These are phyloP conservation scores for Candida dendrica DNA, from an alignment of 805 yeast species.

Conservation along the genomic window DNA sequence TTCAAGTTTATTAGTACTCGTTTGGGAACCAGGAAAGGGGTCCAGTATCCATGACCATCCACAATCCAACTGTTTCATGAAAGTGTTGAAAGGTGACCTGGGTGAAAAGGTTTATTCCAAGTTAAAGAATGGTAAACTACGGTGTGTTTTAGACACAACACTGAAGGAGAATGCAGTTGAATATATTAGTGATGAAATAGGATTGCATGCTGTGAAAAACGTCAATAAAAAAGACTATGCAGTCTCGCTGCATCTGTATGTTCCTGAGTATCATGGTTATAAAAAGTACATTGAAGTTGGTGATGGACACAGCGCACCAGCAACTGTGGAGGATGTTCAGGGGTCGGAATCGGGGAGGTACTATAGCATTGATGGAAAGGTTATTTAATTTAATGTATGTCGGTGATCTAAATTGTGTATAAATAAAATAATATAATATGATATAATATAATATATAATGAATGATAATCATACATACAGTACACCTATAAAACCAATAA, in stretches of 20 bases:
- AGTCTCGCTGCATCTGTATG: slow-evolving; percentile 39
- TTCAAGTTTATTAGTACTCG: slow-evolving; percentile 35
- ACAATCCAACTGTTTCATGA: slow-evolving; percentile 42
- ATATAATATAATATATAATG: too few relatives aligned
- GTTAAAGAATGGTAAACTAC: neutral
- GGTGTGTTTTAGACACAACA: slow-evolving; percentile 4
- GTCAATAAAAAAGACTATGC: slow-evolving; percentile 24
- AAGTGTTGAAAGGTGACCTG: slow-evolving; percentile 28
- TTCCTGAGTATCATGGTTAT: slow-evolving; percentile 21
- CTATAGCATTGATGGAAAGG: neutral
- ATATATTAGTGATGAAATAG: slow-evolving; percentile 38
- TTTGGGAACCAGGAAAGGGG: slow-evolving; percentile 39
- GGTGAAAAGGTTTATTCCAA: slow-evolving; percentile 10
- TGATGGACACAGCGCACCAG: too few relatives aligned
- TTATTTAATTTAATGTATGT: too few relatives aligned
- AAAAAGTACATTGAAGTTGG: neutral
- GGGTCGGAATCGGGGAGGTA: neutral
- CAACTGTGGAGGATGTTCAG: too few relatives aligned
- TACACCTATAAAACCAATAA: too few relatives aligned
- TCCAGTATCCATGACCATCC: slow-evolving; percentile 44
- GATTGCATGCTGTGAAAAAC: slow-evolving; percentile 36
- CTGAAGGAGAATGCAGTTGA: slow-evolving; percentile 30
- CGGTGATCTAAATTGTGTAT: neutral
- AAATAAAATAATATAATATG: too few relatives aligned
- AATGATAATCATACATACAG: too few relatives aligned